phyloP scores from a whole-genome alignment of 202 grass and related monocot species.

The Elaeis oleifera region DNA sequence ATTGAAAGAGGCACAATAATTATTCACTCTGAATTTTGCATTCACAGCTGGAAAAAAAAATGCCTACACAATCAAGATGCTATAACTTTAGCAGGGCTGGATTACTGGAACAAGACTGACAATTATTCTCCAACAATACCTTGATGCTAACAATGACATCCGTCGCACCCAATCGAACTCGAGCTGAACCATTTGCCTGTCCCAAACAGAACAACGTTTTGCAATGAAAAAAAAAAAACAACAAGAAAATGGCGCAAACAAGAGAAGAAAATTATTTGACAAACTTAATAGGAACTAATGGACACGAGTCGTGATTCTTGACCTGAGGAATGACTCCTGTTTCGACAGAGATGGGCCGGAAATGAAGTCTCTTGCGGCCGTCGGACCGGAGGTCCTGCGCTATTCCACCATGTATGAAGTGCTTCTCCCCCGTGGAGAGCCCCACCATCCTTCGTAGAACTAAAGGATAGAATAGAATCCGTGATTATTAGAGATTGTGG shows the following conservation, averaged over 20 bases:
- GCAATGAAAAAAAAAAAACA: no score
- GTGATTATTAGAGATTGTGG: no score
- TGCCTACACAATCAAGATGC: no score
- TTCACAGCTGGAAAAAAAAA: no score
- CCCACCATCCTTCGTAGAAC: slow-evolving; percentile 43
- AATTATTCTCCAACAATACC: background rate
- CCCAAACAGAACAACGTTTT: background rate
- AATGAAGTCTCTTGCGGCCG: slow-evolving; percentile 56
- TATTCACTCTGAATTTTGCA: no score
- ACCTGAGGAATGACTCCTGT: slow-evolving; percentile 90
- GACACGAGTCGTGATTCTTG: background rate
- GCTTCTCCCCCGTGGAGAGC: slow-evolving; percentile 71
- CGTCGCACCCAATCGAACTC: slow-evolving; percentile 60
- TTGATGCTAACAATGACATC: slow-evolving; percentile 35
- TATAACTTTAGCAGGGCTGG: no score
- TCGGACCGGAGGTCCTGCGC: slow-evolving; percentile 64
- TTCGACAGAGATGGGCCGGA: slow-evolving; percentile 53
- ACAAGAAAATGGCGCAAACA: background rate
- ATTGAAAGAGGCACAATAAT: slow-evolving; percentile 1
- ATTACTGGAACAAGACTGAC: no score
- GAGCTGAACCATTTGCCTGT: slow-evolving; percentile 72
- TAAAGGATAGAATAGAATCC: no score
- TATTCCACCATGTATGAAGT: slow-evolving; percentile 58
- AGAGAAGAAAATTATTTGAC: background rate
- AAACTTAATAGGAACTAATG: background rate